Evolutionary conservation across 2,329 filamentous ascomycete genomes (phyloP).

Genomic region (Aureobasidium sp.): DNA sequence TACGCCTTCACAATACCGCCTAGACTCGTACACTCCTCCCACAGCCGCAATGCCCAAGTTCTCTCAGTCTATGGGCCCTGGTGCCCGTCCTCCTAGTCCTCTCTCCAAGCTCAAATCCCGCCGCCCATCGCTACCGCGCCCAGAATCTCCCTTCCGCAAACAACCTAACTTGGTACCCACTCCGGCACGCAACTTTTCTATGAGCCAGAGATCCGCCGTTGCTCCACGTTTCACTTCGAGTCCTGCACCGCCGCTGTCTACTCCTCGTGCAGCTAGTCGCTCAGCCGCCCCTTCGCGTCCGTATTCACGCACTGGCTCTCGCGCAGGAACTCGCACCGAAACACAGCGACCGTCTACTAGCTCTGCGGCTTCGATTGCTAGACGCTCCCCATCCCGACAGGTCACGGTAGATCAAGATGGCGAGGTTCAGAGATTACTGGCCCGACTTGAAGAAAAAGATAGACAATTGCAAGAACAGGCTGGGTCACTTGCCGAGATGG

Average conservation of each 20-base stretch:
- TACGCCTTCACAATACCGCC: constrained; percentile 51
- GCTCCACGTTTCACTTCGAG: constrained; percentile 55
- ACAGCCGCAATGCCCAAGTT: constrained; percentile 64
- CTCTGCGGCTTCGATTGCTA: constrained; percentile 36
- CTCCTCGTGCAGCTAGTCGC: constrained; percentile 43
- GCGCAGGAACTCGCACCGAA: constrained; percentile 33
- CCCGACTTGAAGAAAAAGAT: constrained; percentile 75
- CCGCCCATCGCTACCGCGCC: constrained; percentile 67
- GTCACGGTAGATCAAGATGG: constrained; percentile 45
- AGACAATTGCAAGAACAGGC: constrained; percentile 85
- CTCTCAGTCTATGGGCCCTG: constrained; percentile 78
- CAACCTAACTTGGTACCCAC: constrained; percentile 48
- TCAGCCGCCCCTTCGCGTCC: constrained; percentile 36
- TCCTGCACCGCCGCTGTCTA: constrained; percentile 49
- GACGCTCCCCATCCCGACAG: constrained; percentile 32
- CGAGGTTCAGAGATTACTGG: constrained; percentile 65
- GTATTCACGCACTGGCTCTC: constrained; percentile 43
- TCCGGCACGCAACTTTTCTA: constrained; percentile 52
- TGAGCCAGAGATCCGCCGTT: constrained; percentile 41
- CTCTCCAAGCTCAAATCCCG: constrained; percentile 61
- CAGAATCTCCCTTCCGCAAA: constrained; percentile 76
- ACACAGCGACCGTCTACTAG: constrained; percentile 41
- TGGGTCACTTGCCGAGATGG: constrained; percentile 78
- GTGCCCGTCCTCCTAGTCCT: constrained; percentile 61
- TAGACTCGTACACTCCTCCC: constrained; percentile 48